Percentiles rank a stretch among this genome's conserved stretches.
Evolutionary conservation across 2,329 filamentous ascomycete species (phyloP).

Genomic region (Trichoderma arundinaceum): DNA sequence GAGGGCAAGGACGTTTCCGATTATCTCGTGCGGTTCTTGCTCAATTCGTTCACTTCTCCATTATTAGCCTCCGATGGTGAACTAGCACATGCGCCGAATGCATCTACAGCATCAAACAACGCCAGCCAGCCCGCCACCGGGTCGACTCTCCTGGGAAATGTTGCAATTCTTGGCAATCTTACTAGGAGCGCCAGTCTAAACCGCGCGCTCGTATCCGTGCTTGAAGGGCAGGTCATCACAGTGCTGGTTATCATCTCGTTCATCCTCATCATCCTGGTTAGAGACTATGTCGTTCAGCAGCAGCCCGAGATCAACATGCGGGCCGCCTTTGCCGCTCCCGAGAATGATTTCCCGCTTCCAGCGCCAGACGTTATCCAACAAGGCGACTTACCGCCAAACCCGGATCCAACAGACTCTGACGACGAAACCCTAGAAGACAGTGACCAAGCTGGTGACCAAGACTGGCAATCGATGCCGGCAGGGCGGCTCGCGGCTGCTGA

Average conservation of each 20-base stretch:
- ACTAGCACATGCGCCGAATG: background rate
- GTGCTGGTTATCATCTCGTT: constrained; percentile 90
- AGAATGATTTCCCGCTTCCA: constrained; percentile 40
- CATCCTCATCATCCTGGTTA: constrained; percentile 93
- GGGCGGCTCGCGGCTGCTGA: background rate
- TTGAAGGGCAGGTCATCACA: constrained; percentile 95
- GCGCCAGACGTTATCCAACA: constrained; percentile 34
- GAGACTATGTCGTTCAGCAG: constrained; percentile 98
- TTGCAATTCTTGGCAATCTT: constrained; percentile 62
- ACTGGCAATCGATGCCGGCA: constrained; percentile 14
- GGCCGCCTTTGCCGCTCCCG: constrained; percentile 61
- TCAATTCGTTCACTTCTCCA: constrained; percentile 41
- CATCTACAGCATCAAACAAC: background rate
- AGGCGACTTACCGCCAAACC: constrained; percentile 33
- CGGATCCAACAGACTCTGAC: constrained; percentile 43
- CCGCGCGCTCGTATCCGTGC: constrained; percentile 76
- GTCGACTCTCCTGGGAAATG: constrained; percentile 60
- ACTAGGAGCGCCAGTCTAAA: constrained; percentile 77
- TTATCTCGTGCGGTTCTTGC: constrained; percentile 42
- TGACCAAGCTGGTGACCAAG: constrained; percentile 31
- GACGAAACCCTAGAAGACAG: constrained; percentile 43
- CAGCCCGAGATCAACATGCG: constrained; percentile 90
- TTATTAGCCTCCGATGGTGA: constrained; percentile 31
- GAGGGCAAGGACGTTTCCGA: constrained; percentile 44
- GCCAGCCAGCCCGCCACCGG: constrained; percentile 31